phyloP scores from a whole-genome alignment of 129 eudicot genomes.

The Chrysanthemum seticuspe region DNA sequence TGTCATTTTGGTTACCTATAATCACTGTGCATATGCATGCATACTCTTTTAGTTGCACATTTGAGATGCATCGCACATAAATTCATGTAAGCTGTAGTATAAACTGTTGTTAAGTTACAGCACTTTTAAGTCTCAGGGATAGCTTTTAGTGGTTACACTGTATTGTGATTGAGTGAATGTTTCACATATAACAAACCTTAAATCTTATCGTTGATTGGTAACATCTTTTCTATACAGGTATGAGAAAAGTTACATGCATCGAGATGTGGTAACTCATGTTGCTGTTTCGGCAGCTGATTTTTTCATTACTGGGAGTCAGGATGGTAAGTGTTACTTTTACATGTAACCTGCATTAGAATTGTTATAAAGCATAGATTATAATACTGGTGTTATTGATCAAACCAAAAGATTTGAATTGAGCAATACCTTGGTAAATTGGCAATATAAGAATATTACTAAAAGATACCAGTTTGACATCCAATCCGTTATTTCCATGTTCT shows the following conservation, averaged over 20 bases:
- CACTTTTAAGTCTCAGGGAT: too few relatives aligned
- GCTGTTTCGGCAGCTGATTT: conserved; percentile 94
- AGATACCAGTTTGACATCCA: not conserved
- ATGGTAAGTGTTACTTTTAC: conserved; percentile 49
- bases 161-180: too few relatives aligned
- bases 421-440: not conserved
- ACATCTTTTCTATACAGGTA: conserved; percentile 53
- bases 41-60: too few relatives aligned
- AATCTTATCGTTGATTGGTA: not conserved
- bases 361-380: not conserved
- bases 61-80: too few relatives aligned
- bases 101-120: too few relatives aligned
- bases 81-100: too few relatives aligned
- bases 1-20: too few relatives aligned
- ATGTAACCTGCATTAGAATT: not conserved
- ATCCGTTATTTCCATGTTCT: conserved; percentile 8
- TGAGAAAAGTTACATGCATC: conserved; percentile 98
- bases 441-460: not conserved
- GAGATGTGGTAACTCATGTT: conserved; percentile 97
- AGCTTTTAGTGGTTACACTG: too few relatives aligned
- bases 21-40: too few relatives aligned
- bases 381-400: not conserved
- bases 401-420: not conserved
- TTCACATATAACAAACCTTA: not conserved
- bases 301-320: conserved; percentile 93